These are phyloP conservation scores for Carallia pectinifolia DNA, from an alignment of 345 rosid genomes.

Conservation along the genomic window DNA sequence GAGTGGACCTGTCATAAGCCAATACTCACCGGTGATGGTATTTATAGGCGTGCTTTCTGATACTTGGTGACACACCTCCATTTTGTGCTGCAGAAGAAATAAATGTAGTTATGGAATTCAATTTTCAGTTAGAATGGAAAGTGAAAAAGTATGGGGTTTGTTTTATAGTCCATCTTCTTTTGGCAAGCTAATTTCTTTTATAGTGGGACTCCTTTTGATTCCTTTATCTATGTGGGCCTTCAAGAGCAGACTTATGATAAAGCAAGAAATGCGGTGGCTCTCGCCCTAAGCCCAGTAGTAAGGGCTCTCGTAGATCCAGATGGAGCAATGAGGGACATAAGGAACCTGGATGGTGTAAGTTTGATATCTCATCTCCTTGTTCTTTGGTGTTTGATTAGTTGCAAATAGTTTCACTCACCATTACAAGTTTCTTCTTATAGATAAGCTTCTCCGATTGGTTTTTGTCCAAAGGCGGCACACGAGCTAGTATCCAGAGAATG, in stretches of 20 bases:
- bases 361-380: conserved; percentile 5
- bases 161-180: not conserved
- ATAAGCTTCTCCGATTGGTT: conserved; percentile 99
- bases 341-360: conserved; percentile 82
- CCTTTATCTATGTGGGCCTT: conserved; percentile 10
- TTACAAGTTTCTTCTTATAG: conserved; percentile 39
- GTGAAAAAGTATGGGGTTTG: not conserved
- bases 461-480: conserved; percentile 92
- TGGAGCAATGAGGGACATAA: conserved; percentile 86
- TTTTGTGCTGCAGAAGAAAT: not conserved
- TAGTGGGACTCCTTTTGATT: conserved; percentile 10
- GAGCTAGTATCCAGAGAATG: conserved; percentile 86
- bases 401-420: not conserved
- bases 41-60: not conserved
- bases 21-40: not conserved
- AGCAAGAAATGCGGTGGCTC: conserved; percentile 91
- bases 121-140: not conserved
- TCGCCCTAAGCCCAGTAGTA: conserved; percentile 93
- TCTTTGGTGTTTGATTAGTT: conserved; percentile 7
- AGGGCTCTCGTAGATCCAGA: conserved; percentile 86
- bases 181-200: conserved; percentile 1
- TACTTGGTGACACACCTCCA: not conserved
- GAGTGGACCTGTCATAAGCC: not conserved
- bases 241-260: conserved; percentile 75
- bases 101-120: not conserved